A percentile compares a stretch with the other conserved stretches of the same genome.
phyloP scores from a whole-genome alignment of 495 filamentous ascomycete genomes.

The Talaromyces ruber region DNA sequence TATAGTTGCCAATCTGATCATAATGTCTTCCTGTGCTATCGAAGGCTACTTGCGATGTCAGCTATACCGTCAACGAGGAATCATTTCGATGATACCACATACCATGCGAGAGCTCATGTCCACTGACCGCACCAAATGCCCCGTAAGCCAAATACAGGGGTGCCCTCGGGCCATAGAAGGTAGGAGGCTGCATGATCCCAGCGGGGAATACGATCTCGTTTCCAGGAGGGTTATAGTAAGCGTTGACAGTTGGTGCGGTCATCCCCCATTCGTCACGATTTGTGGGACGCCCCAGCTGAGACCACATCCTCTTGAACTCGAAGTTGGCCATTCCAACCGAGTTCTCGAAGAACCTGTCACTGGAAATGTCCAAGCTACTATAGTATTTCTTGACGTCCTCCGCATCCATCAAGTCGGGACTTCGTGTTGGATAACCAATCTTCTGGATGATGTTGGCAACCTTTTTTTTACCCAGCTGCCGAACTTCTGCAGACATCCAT shows the following conservation, averaged over 20 bases:
- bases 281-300: slow-evolving; percentile 49
- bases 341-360: slow-evolving; percentile 53
- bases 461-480: slow-evolving; percentile 55
- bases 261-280: slow-evolving; percentile 56
- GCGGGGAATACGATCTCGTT: slow-evolving; percentile 68
- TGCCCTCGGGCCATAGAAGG: slow-evolving; percentile 52
- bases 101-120: slow-evolving; percentile 66
- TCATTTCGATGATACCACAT: slow-evolving; percentile 8
- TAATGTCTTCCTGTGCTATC: slow-evolving; percentile 62
- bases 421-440: slow-evolving; percentile 63
- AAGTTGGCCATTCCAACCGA: slow-evolving; percentile 40
- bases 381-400: slow-evolving; percentile 52
- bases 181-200: slow-evolving; percentile 63
- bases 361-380: slow-evolving; percentile 39
- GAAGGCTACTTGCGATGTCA: slow-evolving; percentile 41
- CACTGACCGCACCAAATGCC: slow-evolving; percentile 60
- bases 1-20: slow-evolving; percentile 57
- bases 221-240: slow-evolving; percentile 54
- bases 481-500: slow-evolving; percentile 65
- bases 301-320: slow-evolving; percentile 42
- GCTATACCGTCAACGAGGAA: neutral
- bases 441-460: slow-evolving; percentile 65
- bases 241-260: slow-evolving; percentile 54
- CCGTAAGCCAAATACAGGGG: slow-evolving; percentile 63
- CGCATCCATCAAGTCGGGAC: slow-evolving; percentile 53